Base-by-base conservation (phyloP, 768 basidiomycete species). In the Mycena latifolia region DNA sequence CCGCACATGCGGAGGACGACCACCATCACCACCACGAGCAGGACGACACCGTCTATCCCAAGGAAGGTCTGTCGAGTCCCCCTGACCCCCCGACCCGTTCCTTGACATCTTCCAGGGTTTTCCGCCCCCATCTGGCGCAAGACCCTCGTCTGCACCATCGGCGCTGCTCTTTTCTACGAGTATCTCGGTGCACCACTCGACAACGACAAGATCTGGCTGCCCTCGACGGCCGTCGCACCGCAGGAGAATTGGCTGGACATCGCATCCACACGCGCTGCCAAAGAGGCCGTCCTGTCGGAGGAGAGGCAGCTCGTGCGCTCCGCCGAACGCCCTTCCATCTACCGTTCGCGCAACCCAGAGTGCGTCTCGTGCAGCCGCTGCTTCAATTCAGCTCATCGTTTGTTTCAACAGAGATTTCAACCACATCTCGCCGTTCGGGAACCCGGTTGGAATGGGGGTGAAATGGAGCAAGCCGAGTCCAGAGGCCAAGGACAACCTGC, bases 341-440 rank as follows among this genome's bases (percentile, higher is more conserved):
- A 88, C 74, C 85, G 91, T 43, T 89, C 86, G 74, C 84, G 90
- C 69, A 91, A 89, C 75, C 89, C 92, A 57, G 89, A 92, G 93
- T 94, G 70, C 77, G 92, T 85, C 41, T n/a, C 55, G 51, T 33
- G 17, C 27, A 27, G 25, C n/a, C 20, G 8, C 37, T 37, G 37
- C 15, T 37, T 10, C 14, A 33, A 33, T 33, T 33, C 37, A n/a
- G 39, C 27, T 58, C 31, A 51, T n/a, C 39, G 61, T 54, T 39
- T 47, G 12, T 25, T 35, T 61, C 15, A 51, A 8, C 72, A 92
- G 91, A 72, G 74, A 80, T 10, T 77, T 93, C 31, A 85, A 86
- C 28, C 86, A 89, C 73, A 80, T 77, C 1, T 92, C 92, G 20
- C 84, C 91, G 25, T 88, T 89, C 77, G 70, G 85, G 69, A 82